Base-by-base conservation (phyloP, 2,329 filamentous ascomycete species). In the Colletotrichum camelliae region DNA sequence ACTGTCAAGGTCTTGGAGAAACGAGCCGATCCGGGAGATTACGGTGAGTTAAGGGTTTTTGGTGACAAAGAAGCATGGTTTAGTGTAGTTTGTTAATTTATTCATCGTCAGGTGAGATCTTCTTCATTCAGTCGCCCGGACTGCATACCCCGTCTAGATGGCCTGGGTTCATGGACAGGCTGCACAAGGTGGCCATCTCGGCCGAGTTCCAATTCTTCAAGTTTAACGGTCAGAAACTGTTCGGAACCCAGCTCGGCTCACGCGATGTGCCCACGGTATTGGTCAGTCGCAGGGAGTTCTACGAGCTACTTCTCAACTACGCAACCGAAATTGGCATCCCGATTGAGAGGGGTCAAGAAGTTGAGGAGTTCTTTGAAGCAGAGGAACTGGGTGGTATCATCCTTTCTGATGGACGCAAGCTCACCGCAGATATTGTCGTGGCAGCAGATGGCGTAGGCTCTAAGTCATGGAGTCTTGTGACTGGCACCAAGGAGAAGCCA, bases 1-100 rank as follows among this genome's bases (percentile, higher is more conserved):
- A 24, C 64, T 10, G 76, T 76, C 15, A 37, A 35, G 13, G 55
- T 76, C 15, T 16, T 76, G 29, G 69, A 76, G 31, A 48, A 70
- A 24, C 69, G 69, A 58, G 52, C 24, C 31, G 10, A 76, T 35
- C 21, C 43, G 24, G 52, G 61, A 43, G 57, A 68, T 27, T 73
- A 55, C 35, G 52, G 58, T 62, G 18, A n/a, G 58, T 62, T 29
- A 18, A 62, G 16, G 29, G 1, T 48, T 18, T 12, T 48, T 48
- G 43, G n/a, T 0, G n/a, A 48, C 18, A 48, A 48, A 48, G n/a
- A 18, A 48, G n/a, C 43, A 21, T 48, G 43, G 18, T 18, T 48
- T 21, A 18, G 43, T 12, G 10, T 13, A 48, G 43, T 48, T n/a
- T 9, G 8, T 18, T 31, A 21, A 33, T 29, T 62, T 31, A 15